Base-by-base conservation (phyloP, 129 eudicot species). In the Helianthus tuberosus region DNA sequence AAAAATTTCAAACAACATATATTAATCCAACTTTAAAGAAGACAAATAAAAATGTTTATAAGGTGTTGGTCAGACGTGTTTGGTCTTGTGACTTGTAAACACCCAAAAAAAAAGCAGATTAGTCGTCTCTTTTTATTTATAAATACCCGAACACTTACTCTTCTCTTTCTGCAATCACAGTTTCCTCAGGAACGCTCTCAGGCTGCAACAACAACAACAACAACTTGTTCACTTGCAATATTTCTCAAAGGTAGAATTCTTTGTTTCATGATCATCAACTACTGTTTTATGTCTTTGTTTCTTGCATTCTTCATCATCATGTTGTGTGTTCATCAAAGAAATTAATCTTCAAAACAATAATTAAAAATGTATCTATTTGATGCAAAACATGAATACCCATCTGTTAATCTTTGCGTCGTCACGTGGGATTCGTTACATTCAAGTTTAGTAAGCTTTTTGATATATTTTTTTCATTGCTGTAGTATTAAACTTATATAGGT, bases 111-210 rank as follows among this genome's bases (percentile, higher is more conserved):
- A n/a, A 50, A 13, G n/a, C 55, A 13, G 55, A 50, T 14, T 50
- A 13, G 47, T 62, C 67, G 67, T 65, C 53, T 65, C 70, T 65
- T 36, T 52, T 49, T 68, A 27, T 50, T 68, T 29, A 27, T 68
- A 49, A 49, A 68, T 60, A 68, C 43, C 35, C 50, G 14, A 23
- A 14, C 32, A 49, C 29, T 6, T 44, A 10, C 47, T 49, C 23
- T 13, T 2, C 72, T 68, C 59, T 48, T 57, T 49, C 54, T 50
- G 15, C 12, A 68, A 49, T 48, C 49, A 10, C 74, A n/a, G 52
- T 51, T 62, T 69, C 74, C 62, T 69, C 63, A 69, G 35, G 16
- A 52, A n/a, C 63, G 64, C 74, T 69, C 74, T 14, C 47, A 29
- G 44, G 46, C 73, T 29, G 60, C 73, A 23, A 68, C 51, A 39